Conservation (phyloP, 805 yeast genomes). For the Candida endomychidarum region DNA sequence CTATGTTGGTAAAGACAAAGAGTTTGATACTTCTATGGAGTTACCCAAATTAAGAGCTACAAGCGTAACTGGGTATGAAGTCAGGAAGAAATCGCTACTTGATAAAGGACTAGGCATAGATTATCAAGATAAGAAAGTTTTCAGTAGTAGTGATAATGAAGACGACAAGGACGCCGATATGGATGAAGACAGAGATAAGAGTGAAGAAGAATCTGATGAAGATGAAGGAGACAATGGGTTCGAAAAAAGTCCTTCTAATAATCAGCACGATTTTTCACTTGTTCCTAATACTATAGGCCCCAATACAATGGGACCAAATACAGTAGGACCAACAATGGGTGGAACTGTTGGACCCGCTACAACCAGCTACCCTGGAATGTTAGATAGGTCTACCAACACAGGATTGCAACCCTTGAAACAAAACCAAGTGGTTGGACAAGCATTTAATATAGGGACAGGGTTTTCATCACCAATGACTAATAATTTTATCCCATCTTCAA, state of each 20-base stretch:
- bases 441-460: constrained; percentile 11
- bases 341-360: not conserved
- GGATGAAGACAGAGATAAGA: constrained; percentile 10
- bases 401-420: not conserved
- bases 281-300: not conserved
- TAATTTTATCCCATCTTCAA: constrained; percentile 7
- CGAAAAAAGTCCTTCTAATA: constrained; percentile 27
- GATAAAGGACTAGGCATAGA: constrained; percentile 16
- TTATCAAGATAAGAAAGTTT: constrained; percentile 12
- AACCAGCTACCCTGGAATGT: not conserved
- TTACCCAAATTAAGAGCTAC: constrained; percentile 31
- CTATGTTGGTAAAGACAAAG: constrained; percentile 51
- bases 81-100: constrained; percentile 6
- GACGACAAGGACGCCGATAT: constrained; percentile 9
- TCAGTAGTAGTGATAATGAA: constrained; percentile 14
- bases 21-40: constrained; percentile 20
- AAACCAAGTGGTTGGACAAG: not conserved
- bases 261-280: constrained; percentile 18
- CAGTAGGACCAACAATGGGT: constrained; percentile 1
- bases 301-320: not conserved
- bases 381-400: not conserved
- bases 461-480: constrained; percentile 19
- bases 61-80: constrained; percentile 31
- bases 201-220: constrained; percentile 32
- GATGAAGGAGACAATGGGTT: constrained; percentile 37